Evolutionary conservation across 805 yeast species (phyloP), one percentile per base, ranked within the genome.

Genomic region (Candida suzukii): DNA sequence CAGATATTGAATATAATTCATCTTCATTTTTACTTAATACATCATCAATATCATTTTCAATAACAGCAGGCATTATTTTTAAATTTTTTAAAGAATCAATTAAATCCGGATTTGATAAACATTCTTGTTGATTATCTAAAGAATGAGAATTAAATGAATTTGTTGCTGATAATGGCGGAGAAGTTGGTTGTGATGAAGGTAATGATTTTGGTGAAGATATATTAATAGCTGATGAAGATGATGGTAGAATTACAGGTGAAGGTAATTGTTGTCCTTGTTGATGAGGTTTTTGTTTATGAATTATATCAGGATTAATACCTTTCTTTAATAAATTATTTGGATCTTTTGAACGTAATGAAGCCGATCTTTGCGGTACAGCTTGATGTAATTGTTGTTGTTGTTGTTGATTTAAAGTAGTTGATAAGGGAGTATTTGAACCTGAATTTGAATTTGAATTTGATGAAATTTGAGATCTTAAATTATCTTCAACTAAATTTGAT

Each of bases 41-140:
- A 25, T 57, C 59, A 46, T 60, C 65, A 16, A 59, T 42, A 43
- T 58, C 61, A 41, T 60, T 59, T 38, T 60, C 65, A 19, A 54
- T 51, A 11, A 60, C 56, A 3, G 63, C 49, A 3, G 63, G 57
- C 63, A 58, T 58, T 38, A 60, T 27, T 35, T 50, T 55, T 44
- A 60, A 42, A 37, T 53, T 58, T 20, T 43, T 48, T 16, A 58
- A 40, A 2, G 60, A 44, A 11, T 54, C 57, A 14, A 42, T 40
- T 9, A 58, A 32, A 11, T 58, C 63, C 3, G 48, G 40, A 25
- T 49, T 51, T 3, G 55, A 41, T n/a, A n/a, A 1, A 45, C 21
- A 3, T 40, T 21, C 21, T 35, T 41, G 8, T 21, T 28, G 46
- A 9, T 44, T 28, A 14, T 41, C 45, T 13, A 48, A 41, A 17